Conservation (phyloP, 2,329 filamentous ascomycete genomes). For the Cryphonectria japonica region DNA sequence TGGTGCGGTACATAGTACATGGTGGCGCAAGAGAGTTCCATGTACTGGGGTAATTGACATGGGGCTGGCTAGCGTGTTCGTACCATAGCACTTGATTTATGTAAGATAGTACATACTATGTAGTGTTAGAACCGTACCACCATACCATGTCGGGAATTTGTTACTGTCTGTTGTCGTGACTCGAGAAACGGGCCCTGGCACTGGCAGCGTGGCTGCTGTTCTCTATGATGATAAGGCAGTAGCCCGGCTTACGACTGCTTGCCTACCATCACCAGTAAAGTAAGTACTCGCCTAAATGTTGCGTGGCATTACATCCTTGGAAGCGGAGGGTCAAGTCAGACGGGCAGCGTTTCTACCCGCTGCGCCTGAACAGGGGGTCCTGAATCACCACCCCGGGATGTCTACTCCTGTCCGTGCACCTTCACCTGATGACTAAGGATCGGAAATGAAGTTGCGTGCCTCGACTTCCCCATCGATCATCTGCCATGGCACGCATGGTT, state of each 20-base stretch:
- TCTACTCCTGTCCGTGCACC: background rate
- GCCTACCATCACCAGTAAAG: too few species aligned
- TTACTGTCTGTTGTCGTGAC: too few species aligned
- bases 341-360: slow-evolving; percentile 6
- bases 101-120: background rate
- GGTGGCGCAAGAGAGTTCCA: slow-evolving; percentile 1
- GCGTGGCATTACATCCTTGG: background rate
- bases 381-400: background rate
- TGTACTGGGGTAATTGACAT: slow-evolving; percentile 15
- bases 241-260: slow-evolving; percentile 4
- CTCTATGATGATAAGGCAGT: slow-evolving; percentile 10
- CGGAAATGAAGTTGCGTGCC: slow-evolving; percentile 1
- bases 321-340: background rate
- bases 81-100: background rate
- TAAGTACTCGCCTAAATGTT: too few species aligned
- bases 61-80: background rate
- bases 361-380: slow-evolving; percentile 1
- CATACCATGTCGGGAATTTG: too few species aligned
- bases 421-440: slow-evolving; percentile 7
- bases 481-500: background rate
- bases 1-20: background rate
- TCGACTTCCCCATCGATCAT: background rate
- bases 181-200: too few species aligned
- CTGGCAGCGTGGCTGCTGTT: too few species aligned
- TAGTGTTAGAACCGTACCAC: background rate